Evolutionary conservation across 2,329 filamentous ascomycete species (phyloP), one percentile per base, ranked within the genome.

Genomic region (Sclerotiophoma versabilis): DNA sequence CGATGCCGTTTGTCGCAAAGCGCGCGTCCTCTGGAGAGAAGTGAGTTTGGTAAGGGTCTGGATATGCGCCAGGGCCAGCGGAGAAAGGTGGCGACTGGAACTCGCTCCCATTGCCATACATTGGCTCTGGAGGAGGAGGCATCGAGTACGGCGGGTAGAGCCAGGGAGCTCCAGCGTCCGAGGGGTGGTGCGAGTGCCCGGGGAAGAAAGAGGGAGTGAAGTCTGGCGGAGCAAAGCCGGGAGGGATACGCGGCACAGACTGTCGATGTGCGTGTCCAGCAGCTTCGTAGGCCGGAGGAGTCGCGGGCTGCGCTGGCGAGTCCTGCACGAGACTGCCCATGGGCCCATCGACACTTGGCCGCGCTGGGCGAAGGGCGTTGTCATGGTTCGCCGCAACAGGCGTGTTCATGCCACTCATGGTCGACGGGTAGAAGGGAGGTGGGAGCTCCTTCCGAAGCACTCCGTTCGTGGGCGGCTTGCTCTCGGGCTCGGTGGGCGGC

Each of bases 251-350:
- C 30, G 66, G 55, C 34, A 64, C 45, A 15, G 53, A 39, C 25
- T 68, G 69, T 23, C 68, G 68, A 12, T 59, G 55, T 11, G 27
- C 49, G 25, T 54, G 60, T 12, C 45, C 23, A 11, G 65, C 58
- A 14, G 55, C 43, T n/a, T 64, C 65, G 20, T 63, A 33, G 7
- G 15, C 53, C 14, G 66, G 64, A 23, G 69, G 54, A 22, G 49
- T 49, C 7, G 22, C 34, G 20, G 60, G 72, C 5, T 73, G 75
- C 5, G 75, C 75, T 2, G 77, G 77, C 17, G 73, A 77, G 20
- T 75, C 73, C 23, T 69, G 65, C 15, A 69, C 65, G 20, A 72
- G 73, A 33, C 74, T 73, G 58, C 79, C 80, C 19, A 76, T 69
- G 34, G 78, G 72, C 34, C 69, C 66, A 30, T 72, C 72, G 1